Evolutionary conservation across 768 basidiomycete genomes (phyloP).

Genomic region (Calocybe cyanea): DNA sequence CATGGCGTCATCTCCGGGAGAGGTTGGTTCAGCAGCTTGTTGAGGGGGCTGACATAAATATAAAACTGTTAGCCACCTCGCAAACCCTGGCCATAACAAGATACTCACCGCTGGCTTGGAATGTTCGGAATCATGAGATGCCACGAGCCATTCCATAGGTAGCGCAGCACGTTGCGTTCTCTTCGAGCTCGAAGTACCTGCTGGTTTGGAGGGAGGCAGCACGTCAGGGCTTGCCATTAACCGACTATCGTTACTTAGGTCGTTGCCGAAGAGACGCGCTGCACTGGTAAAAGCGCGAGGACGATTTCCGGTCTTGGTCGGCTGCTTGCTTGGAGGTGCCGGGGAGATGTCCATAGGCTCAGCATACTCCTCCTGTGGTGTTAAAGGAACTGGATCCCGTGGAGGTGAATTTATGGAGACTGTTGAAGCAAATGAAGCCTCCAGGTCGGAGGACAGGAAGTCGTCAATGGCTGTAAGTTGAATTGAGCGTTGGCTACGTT

Average conservation of each 20-base stretch:
- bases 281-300: conserved; percentile 66
- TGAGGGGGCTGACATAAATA: conserved; percentile 25
- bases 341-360: conserved; percentile 86
- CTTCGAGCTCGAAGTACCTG: conserved; percentile 40
- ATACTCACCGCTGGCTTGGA: conserved; percentile 25
- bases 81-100: too few species aligned
- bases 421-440: conserved; percentile 78
- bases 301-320: conserved; percentile 32
- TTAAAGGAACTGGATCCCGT: conserved; percentile 39
- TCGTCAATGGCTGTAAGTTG: conserved; percentile 59
- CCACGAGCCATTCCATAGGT: conserved; percentile 58
- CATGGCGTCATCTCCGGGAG: conserved; percentile 67
- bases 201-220: conserved; percentile 27
- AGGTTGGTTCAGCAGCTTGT: conserved; percentile 31
- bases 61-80: conserved; percentile 4
- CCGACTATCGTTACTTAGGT: conserved; percentile 55
- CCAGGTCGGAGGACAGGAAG: conserved; percentile 72
- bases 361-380: conserved; percentile 45
- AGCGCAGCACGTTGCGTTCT: conserved; percentile 59
- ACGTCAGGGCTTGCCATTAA: conserved; percentile 29
- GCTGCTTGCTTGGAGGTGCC: conserved; percentile 35
- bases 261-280: conserved; percentile 68
- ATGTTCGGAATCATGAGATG: conserved; percentile 20
- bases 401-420: conserved; percentile 77
- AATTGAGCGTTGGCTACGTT: conserved; percentile 41